These are phyloP conservation scores for Daldinia decipiens DNA, from an alignment of 495 filamentous ascomycete species.

Conservation along the genomic window DNA sequence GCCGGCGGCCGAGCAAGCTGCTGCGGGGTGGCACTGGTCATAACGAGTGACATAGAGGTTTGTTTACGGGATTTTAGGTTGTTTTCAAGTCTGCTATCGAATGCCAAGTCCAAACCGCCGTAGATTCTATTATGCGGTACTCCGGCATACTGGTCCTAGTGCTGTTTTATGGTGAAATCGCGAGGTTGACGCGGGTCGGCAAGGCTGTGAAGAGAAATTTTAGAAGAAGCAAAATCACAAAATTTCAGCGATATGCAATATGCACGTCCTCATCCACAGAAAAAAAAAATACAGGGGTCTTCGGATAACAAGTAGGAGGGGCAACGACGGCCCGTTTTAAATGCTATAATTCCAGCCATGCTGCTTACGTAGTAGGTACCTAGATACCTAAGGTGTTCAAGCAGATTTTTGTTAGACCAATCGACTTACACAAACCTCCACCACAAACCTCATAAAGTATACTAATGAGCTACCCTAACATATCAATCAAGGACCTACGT, in stretches of 20 bases:
- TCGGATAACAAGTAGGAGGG: slow-evolving; percentile 12
- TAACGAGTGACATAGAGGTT: slow-evolving; percentile 43
- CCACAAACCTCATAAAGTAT: background rate
- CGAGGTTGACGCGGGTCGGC: slow-evolving; percentile 3
- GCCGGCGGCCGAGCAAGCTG: slow-evolving; percentile 30
- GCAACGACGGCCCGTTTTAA: slow-evolving; percentile 2
- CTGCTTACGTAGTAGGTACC: background rate
- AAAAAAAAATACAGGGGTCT: slow-evolving; percentile 38
- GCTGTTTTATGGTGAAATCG: background rate
- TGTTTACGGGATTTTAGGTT: background rate
- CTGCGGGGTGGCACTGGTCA: slow-evolving; percentile 45
- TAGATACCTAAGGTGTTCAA: background rate
- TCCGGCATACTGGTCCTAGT: slow-evolving; percentile 33
- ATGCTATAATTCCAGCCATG: too few species aligned
- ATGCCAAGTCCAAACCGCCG: slow-evolving; percentile 9
- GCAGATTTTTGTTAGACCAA: slow-evolving; percentile 2
- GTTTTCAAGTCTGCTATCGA: slow-evolving; percentile 5
- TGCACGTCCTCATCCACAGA: slow-evolving; percentile 10
- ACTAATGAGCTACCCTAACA: background rate
- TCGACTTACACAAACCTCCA: background rate
- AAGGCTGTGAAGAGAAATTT: slow-evolving; percentile 17
- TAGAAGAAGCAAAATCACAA: slow-evolving; percentile 21
- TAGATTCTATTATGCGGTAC: slow-evolving; percentile 23
- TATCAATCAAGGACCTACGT: background rate
- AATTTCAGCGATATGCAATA: slow-evolving; percentile 23